Conservation (phyloP, 225 moss, liverwort and hornwort species). For the Bryum argenteum region DNA sequence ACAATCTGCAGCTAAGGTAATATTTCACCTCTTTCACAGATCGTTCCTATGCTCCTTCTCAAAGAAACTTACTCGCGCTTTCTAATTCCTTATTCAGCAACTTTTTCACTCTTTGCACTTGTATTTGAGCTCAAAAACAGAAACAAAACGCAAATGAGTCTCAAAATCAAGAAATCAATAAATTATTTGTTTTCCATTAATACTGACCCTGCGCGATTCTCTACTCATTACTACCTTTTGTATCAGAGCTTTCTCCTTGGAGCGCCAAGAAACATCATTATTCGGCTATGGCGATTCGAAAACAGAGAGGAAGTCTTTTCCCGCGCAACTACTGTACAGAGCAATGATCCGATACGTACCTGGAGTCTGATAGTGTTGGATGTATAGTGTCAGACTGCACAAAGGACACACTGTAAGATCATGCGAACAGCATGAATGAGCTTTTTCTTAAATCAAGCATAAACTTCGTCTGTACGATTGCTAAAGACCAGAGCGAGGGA, state of each 20-base stretch:
- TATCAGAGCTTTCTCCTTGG: not conserved
- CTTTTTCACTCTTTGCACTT: not conserved
- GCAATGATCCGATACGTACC: not conserved
- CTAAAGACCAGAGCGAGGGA: not conserved
- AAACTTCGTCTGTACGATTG: not conserved
- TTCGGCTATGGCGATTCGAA: not conserved
- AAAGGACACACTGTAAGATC: not conserved
- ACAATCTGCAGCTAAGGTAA: constrained; percentile 22
- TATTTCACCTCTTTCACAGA: not conserved
- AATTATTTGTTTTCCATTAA: not conserved
- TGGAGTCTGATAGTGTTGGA: not conserved
- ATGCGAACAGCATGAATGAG: not conserved
- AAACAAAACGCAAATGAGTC: not conserved
- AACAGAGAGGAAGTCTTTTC: not conserved
- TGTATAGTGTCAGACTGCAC: not conserved
- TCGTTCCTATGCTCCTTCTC: accelerated
- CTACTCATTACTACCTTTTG: not conserved
- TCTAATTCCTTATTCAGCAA: not conserved
- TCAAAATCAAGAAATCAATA: not conserved
- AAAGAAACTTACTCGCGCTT: accelerated
- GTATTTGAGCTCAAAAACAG: accelerated
- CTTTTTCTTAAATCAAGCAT: not conserved
- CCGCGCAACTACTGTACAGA: not conserved
- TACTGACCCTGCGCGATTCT: not conserved
- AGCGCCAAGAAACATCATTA: not conserved